Evolutionary conservation across 2,329 filamentous ascomycete genomes (phyloP), one percentile per base, ranked within the genome.

Genomic region (Emmonsia crescens): DNA sequence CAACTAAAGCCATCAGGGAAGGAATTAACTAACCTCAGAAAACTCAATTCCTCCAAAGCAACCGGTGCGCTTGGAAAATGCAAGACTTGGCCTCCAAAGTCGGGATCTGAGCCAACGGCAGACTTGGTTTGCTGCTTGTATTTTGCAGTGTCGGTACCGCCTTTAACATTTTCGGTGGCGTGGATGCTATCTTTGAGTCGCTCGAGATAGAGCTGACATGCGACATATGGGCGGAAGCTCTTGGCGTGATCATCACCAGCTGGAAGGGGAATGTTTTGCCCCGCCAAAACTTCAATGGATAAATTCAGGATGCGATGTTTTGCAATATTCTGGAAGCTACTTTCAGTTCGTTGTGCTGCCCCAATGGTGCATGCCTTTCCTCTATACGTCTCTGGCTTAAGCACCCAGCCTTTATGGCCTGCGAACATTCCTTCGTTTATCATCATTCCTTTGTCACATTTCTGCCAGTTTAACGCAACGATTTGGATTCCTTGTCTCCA

Each of bases 381-480:
- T 63, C 85, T 86, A 72, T 91, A 94, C 19, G 87, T 87, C 38
- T 81, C 73, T 0, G 92, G 91, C 75, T 96, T 96, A 64, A 94
- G 80, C 2, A 92, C 85, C 89, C 90, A 96, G 48, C 93, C 92
- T 49, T 83, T 78, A 58, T 89, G 88, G 10, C 85, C 89, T 1
- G 85, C 83, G 74, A 96, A 96, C 90, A 96, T 94, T 67, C 85
- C 92, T 70, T 94, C 87, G 71, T 96, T 96, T 16, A 96, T 82
- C 93, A 96, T 96, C 87, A 95, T 95, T 38, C 90, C 91, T 67
- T 90, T 88, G 69, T 96, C 91, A 74, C 89, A 86, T 64, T 86
- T 87, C 74, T 97, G 92, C 90, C 92, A 97, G 76, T 96, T 96
- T 64, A 97, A 79, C 0, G 92, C 92, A 1, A 95, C 91, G 67